phyloP scores from a whole-genome alignment of 441 rosid species.

The Manihot esculenta region DNA sequence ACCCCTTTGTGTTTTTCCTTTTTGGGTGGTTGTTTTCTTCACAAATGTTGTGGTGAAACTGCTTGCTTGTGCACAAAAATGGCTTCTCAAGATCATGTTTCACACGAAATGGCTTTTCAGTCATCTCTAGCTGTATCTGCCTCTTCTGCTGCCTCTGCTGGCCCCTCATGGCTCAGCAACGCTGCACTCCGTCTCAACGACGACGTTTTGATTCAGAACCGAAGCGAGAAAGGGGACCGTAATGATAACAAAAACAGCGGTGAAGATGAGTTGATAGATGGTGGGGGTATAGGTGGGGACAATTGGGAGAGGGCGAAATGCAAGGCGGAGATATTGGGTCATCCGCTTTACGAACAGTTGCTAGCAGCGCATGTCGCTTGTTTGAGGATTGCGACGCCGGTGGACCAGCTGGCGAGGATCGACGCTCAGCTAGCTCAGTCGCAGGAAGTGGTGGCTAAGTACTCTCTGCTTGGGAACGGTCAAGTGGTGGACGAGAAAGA shows the following conservation, averaged over 20 bases:
- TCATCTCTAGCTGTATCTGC: constrained; percentile 14
- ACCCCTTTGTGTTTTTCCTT: background rate
- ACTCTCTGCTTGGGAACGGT: constrained; percentile 59
- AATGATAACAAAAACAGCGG: constrained; percentile 41
- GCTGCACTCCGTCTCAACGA: constrained; percentile 31
- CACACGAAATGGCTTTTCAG: constrained; percentile 32
- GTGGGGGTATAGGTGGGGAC: constrained; percentile 30
- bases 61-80: constrained; percentile 13
- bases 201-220: constrained; percentile 23
- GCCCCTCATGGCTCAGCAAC: constrained; percentile 42
- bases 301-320: constrained; percentile 82
- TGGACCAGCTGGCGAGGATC: constrained; percentile 93
- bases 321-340: constrained; percentile 89
- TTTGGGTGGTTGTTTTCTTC: background rate
- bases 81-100: constrained; percentile 30
- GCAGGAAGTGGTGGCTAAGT: constrained; percentile 80
- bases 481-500: constrained; percentile 71
- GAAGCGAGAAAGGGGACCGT: constrained; percentile 16
- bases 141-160: constrained; percentile 20
- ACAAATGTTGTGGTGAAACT: background rate
- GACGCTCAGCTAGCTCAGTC: constrained; percentile 95
- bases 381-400: constrained; percentile 93
- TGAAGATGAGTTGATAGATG: constrained; percentile 27
- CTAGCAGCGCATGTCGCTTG: constrained; percentile 92
- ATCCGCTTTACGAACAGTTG: constrained; percentile 89